Evolutionary conservation across 352 stramenopile genomes (phyloP).

Genomic region (Phytophthora palmivora): DNA sequence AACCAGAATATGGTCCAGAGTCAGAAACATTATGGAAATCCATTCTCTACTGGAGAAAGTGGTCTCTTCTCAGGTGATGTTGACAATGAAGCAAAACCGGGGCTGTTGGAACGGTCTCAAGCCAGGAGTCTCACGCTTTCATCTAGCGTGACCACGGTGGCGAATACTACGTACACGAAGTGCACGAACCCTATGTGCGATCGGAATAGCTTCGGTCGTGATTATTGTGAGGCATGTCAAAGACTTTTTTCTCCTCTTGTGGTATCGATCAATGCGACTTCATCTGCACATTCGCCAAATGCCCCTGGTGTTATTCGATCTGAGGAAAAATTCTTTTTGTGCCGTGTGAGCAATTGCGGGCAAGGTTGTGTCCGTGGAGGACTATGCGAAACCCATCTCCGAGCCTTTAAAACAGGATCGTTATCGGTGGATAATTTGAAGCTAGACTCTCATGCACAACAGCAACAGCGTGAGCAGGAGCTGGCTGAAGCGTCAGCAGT

Average conservation of each 20-base stretch:
- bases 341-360: conserved; percentile 52
- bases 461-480: conserved; percentile 33
- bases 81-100: conserved; percentile 42
- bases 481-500: conserved; percentile 23
- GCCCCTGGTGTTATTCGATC: conserved; percentile 18
- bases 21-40: conserved; percentile 20
- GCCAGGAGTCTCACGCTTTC: conserved; percentile 8
- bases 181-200: conserved; percentile 72
- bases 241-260: conserved; percentile 63
- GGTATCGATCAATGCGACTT: conserved; percentile 43
- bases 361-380: conserved; percentile 37
- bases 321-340: conserved; percentile 33
- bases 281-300: conserved; percentile 26
- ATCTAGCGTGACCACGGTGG: conserved; percentile 15
- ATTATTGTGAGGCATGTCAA: conserved; percentile 72
- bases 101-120: conserved; percentile 36
- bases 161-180: conserved; percentile 22
- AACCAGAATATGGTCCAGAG: conserved; percentile 25
- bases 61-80: conserved; percentile 11
- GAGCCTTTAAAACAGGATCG: conserved; percentile 50
- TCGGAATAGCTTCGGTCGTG: conserved; percentile 55
- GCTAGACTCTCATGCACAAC: conserved; percentile 45
- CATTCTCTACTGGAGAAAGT: conserved; percentile 15
- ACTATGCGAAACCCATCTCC: conserved; percentile 58
- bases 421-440: conserved; percentile 73